Conservation (phyloP, 2,329 filamentous ascomycete genomes). For the Paecilomyces niveus region DNA sequence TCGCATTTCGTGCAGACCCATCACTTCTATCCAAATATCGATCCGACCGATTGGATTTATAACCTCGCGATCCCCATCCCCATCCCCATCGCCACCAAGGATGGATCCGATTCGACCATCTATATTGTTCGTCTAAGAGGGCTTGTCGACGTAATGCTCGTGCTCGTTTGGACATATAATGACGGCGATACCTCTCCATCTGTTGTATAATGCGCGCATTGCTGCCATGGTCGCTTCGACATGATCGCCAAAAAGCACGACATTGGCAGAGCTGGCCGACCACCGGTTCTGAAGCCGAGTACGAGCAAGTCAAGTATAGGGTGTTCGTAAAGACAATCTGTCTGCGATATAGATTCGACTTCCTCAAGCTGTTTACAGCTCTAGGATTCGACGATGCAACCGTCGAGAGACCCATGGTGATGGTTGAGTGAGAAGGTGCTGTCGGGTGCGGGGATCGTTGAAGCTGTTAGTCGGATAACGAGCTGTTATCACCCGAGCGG, state of each 20-base stretch:
- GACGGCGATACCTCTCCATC: not conserved
- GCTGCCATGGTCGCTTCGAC: not conserved
- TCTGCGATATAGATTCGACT: not conserved
- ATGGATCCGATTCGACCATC: not conserved
- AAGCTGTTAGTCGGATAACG: not conserved
- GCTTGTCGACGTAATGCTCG: not conserved
- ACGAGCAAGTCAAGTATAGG: not conserved
- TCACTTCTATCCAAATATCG: not conserved
- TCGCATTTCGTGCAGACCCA: not conserved
- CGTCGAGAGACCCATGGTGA: not conserved
- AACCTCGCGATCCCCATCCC: conserved; percentile 7
- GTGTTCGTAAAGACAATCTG: not conserved
- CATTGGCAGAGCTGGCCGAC: not conserved
- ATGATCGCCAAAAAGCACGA: not conserved
- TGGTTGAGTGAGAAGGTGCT: not conserved
- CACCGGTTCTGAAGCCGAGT: not conserved
- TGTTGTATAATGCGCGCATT: not conserved
- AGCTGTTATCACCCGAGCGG: not conserved
- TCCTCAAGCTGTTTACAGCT: not conserved
- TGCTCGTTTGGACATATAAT: not conserved
- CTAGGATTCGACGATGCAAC: not conserved
- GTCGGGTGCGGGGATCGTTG: not conserved
- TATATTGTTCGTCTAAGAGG: not conserved
- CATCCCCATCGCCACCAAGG: conserved; percentile 4
- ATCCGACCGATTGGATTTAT: not conserved